Evolutionary conservation across 2,329 filamentous ascomycete genomes (phyloP), one percentile per base, ranked within the genome.

Genomic region (Byssochlamys sp.): DNA sequence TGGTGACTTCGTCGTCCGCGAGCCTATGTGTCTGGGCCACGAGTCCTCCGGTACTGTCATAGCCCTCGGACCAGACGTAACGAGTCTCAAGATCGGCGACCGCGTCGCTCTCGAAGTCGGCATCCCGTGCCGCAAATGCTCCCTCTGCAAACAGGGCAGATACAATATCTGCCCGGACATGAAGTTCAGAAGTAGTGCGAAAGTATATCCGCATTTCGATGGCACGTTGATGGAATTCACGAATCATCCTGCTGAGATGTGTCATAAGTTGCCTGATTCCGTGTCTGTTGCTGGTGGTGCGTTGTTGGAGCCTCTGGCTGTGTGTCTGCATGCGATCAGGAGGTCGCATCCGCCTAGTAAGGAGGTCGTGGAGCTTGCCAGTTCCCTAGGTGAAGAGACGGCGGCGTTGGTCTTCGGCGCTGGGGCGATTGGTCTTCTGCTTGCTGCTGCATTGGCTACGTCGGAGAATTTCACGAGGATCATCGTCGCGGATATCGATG

Each of bases 41-140:
- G 86, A 88, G 70, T 91, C 90, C 12, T 82, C 90, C 7, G 91
- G 91, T 59, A 87, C 89, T 28, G 80, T 97, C 48, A 84, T 90
- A 56, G 81, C 83, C 52, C 78, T 89, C 48, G 91, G 90, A 24
- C 70, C 80, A 1, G 77, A 77, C 11, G 87, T 90, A 4, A 84
- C 62, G 45, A 75, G 73, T 31, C 82, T 95, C 61, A 77, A 82
- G 63, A 69, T 80, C 10, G 91, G 91, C 58, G 91, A 96, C 75
- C 86, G 89, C 65, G 87, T 96, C 24, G 91, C 92, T n/a, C 79
- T 97, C 49, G 92, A 97, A 79, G 92, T 95, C 12, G 92, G 92
- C 54, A 82, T 89, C 55, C 90, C 91, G 0, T 97, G 92, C 77
- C 85, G 88, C 45, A 67, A 71, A 48, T 86, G 83, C 66, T 70